phyloP scores from a whole-genome alignment of 306 rosid genomes.

The Dalbergia cochinchinensis region DNA sequence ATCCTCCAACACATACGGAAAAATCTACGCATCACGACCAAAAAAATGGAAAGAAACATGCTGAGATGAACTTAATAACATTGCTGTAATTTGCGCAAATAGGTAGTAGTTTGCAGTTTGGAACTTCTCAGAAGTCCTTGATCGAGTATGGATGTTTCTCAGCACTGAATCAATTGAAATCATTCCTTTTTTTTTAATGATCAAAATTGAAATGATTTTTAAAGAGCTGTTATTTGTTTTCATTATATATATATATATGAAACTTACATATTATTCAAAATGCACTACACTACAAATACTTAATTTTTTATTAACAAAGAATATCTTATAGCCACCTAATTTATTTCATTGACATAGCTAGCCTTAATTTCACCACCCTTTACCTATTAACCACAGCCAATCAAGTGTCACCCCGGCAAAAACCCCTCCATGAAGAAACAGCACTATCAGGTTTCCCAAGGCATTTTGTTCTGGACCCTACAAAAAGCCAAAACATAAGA shows the following conservation, averaged over 20 bases:
- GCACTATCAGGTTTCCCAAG: conserved; percentile 80
- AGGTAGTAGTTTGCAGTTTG: neutral
- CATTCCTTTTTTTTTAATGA: neutral
- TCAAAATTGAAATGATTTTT: no score
- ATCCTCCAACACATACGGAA: no score
- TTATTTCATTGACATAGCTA: neutral
- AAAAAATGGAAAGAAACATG: neutral
- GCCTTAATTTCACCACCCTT: conserved; percentile 75
- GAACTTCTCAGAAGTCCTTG: neutral
- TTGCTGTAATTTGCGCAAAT: neutral
- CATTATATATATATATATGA: no score
- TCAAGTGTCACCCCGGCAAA: conserved; percentile 91
- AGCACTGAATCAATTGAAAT: neutral
- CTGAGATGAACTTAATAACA: neutral
- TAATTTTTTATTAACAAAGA: neutral
- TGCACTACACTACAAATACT: neutral
- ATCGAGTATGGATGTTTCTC: neutral
- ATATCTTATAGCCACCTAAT: neutral
- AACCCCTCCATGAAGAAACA: conserved; percentile 81
- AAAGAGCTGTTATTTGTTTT: no score
- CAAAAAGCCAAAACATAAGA: conserved; percentile 20
- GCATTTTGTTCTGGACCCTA: conserved; percentile 99
- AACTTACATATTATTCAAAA: no score
- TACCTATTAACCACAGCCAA: conserved; percentile 94
- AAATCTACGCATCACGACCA: no score